These are phyloP conservation scores for Salix suchowensis DNA, from an alignment of 345 rosid genomes.

Conservation along the genomic window DNA sequence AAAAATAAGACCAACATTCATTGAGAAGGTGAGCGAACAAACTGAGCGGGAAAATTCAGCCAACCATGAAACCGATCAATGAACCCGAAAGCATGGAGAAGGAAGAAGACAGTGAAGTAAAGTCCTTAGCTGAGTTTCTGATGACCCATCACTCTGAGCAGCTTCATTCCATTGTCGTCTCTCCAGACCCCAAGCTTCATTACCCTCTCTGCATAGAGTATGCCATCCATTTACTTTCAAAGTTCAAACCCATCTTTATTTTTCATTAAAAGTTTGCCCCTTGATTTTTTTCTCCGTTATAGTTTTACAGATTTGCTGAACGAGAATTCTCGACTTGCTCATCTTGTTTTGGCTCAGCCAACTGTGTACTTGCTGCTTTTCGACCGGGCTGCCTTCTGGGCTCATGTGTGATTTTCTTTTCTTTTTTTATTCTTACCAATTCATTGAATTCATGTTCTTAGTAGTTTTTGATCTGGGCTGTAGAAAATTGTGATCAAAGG, in stretches of 20 bases:
- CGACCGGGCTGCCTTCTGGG: constrained; percentile 71
- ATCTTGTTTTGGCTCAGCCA: constrained; percentile 55
- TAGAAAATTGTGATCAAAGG: constrained; percentile 57
- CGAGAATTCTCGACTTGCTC: constrained; percentile 60
- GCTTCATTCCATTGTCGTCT: constrained; percentile 58
- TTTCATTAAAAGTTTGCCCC: background rate
- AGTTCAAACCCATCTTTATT: background rate
- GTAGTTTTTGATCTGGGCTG: constrained; percentile 5
- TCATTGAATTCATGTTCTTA: background rate
- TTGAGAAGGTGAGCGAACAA: too few relatives aligned
- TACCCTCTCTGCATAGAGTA: constrained; percentile 74
- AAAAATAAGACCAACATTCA: too few relatives aligned
- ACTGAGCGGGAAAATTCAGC: too few relatives aligned
- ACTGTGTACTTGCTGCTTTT: constrained; percentile 47
- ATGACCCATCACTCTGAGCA: constrained; percentile 48
- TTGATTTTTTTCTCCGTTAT: background rate
- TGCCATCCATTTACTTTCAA: background rate
- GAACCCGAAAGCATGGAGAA: background rate
- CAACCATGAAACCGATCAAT: background rate
- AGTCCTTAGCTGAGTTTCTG: constrained; percentile 56
- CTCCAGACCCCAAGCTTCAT: constrained; percentile 75
- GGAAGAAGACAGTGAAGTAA: constrained; percentile 9
- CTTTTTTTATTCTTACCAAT: background rate
- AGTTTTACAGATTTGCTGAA: constrained; percentile 78
- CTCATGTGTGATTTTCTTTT: constrained; percentile 48